Conservation (phyloP, 768 basidiomycete genomes). For the Collybiopsis luxurians region DNA sequence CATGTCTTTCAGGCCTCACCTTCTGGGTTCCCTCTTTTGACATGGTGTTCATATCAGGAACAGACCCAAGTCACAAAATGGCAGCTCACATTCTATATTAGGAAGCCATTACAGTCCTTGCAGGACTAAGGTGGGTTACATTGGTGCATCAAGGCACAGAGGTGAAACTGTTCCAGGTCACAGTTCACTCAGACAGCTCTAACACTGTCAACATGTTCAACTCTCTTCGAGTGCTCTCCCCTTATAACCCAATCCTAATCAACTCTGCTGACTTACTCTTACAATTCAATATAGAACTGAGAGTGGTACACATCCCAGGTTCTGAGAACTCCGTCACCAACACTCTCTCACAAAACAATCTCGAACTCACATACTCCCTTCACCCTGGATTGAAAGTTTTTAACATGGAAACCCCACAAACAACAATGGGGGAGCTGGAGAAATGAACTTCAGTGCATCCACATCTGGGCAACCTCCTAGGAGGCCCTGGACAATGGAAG, state of each 20-base stretch:
- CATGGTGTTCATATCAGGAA: conserved; percentile 16
- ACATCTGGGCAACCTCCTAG: conserved; percentile 24
- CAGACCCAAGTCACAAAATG: not conserved
- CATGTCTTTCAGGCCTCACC: not conserved
- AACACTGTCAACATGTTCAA: conserved; percentile 23
- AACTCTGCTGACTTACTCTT: conserved; percentile 18
- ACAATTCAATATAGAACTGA: conserved; percentile 15
- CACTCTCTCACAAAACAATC: conserved; percentile 19
- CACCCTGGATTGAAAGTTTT: not conserved
- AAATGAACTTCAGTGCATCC: conserved; percentile 12
- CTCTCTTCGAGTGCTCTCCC: conserved; percentile 9
- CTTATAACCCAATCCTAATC: conserved; percentile 18
- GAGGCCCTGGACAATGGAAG: conserved; percentile 26
- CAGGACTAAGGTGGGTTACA: conserved; percentile 11
- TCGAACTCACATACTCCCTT: not conserved
- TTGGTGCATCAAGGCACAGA: conserved; percentile 18
- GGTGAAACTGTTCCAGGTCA: conserved; percentile 25
- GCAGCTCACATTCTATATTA: conserved; percentile 22
- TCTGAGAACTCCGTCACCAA: conserved; percentile 23
- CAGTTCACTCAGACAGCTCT: conserved; percentile 20
- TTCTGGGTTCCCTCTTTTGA: not conserved
- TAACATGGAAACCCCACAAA: not conserved
- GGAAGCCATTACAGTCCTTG: conserved; percentile 23
- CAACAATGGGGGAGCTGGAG: conserved; percentile 18
- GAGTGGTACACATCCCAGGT: conserved; percentile 20